These are phyloP conservation scores for Pleurotus djamor DNA, from an alignment of 768 basidiomycete genomes.

Conservation along the genomic window DNA sequence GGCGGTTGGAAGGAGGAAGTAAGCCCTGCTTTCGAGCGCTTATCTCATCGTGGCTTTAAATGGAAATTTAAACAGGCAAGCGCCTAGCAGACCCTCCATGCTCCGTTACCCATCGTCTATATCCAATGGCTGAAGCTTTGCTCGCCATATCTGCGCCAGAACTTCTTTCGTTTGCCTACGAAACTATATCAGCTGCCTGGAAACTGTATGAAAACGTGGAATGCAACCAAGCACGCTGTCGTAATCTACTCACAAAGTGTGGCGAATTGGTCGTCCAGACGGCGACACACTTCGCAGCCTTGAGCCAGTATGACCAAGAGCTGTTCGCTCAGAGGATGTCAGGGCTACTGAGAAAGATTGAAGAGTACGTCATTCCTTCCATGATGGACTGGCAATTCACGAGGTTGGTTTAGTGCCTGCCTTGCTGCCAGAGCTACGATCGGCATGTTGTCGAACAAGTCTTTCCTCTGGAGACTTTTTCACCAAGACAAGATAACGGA, in stretches of 20 bases:
- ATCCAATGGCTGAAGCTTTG: background rate
- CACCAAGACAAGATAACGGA: conserved; percentile 13
- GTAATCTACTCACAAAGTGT: background rate
- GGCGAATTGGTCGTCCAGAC: background rate
- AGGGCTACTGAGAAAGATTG: background rate
- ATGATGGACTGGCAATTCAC: background rate
- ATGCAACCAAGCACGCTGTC: conserved; percentile 3
- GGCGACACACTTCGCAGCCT: background rate
- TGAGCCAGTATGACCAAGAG: background rate
- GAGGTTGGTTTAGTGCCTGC: conserved; percentile 9
- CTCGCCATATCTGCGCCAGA: background rate
- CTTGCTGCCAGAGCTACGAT: conserved; percentile 9
- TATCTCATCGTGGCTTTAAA: background rate
- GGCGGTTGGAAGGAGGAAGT: background rate
- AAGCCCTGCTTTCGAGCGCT: background rate
- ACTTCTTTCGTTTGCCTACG: background rate
- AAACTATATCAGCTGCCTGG: background rate
- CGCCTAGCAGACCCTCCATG: too few species aligned
- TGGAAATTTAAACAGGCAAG: too few species aligned
- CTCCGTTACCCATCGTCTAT: too few species aligned
- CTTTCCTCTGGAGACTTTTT: conserved; percentile 16
- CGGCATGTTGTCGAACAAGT: conserved; percentile 9
- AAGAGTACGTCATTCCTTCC: background rate
- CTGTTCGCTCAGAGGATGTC: background rate
- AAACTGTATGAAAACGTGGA: background rate